Conservation (phyloP, 768 basidiomycete species). For the Leccinum incarnatum region DNA sequence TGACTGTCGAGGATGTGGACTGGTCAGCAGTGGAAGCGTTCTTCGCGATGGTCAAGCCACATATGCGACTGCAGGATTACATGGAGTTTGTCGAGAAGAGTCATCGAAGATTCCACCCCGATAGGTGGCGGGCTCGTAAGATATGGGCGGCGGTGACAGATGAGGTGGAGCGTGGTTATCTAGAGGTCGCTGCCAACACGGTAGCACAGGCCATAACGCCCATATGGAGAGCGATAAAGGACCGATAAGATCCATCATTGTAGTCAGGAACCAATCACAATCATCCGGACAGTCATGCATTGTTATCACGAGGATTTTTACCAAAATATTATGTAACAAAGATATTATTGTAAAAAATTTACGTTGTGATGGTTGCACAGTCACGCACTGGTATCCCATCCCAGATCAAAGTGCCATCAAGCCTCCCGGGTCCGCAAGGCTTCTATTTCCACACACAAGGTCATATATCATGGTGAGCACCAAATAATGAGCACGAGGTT, state of each 20-base stretch:
- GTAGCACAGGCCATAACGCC: conserved; percentile 75
- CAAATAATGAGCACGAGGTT: neutral
- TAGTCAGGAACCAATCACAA: neutral
- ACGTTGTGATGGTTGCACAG: neutral
- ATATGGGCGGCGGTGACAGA: conserved; percentile 58
- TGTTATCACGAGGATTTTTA: neutral
- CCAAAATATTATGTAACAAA: neutral
- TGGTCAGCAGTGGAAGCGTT: conserved; percentile 72
- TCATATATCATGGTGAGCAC: neutral
- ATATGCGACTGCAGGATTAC: conserved; percentile 62
- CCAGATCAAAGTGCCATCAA: neutral
- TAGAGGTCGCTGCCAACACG: conserved; percentile 71
- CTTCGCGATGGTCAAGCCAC: conserved; percentile 50
- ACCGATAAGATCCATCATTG: conserved; percentile 14
- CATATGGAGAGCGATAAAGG: conserved; percentile 51
- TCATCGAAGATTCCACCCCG: conserved; percentile 75
- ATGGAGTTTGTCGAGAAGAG: conserved; percentile 65
- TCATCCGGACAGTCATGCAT: neutral
- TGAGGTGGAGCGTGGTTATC: conserved; percentile 52
- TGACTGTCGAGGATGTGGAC: conserved; percentile 63
- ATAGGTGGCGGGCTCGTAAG: conserved; percentile 71
- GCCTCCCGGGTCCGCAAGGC: neutral
- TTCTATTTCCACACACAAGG: neutral
- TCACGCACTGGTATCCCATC: neutral
- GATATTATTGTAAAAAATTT: too few species aligned